Percentiles rank a stretch among this genome's conserved stretches.
phyloP scores from a whole-genome alignment of 805 yeast genomes.

The Spathaspora passalidarum region DNA sequence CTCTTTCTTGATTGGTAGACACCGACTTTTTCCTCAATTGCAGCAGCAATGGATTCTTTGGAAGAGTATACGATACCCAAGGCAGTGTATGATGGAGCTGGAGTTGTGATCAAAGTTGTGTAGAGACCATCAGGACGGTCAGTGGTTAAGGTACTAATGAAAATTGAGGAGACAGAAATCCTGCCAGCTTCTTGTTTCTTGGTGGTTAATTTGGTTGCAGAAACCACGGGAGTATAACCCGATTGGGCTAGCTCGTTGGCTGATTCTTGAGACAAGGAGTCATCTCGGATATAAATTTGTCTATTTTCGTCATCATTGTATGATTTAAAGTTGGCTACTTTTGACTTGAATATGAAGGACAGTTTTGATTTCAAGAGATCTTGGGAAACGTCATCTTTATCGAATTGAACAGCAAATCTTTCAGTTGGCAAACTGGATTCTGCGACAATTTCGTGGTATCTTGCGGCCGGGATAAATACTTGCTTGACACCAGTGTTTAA shows the following conservation, averaged over 20 bases:
- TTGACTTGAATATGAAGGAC: constrained; percentile 20
- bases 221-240: constrained; percentile 32
- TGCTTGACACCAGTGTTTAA: constrained; percentile 60
- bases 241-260: constrained; percentile 25
- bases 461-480: constrained; percentile 35
- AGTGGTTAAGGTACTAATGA: constrained; percentile 57
- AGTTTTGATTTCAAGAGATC: constrained; percentile 14
- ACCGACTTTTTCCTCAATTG: constrained; percentile 78
- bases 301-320: constrained; percentile 27
- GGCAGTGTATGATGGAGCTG: constrained; percentile 48
- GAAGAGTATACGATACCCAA: constrained; percentile 93
- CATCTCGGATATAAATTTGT: constrained; percentile 20
- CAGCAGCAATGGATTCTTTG: constrained; percentile 72
- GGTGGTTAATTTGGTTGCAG: constrained; percentile 23
- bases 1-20: constrained; percentile 88
- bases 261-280: constrained; percentile 15
- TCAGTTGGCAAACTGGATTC: constrained; percentile 51
- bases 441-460: constrained; percentile 26
- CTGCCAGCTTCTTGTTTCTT: constrained; percentile 13
- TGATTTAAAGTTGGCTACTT: constrained; percentile 14
- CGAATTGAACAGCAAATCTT: constrained; percentile 37
- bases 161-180: constrained; percentile 40
- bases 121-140: constrained; percentile 86
- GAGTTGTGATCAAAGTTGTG: constrained; percentile 78
- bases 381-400: constrained; percentile 11